Percentiles rank a stretch among this genome's conserved stretches.
phyloP scores from a whole-genome alignment of 1,284 basidiomycete species.

The Apiotrichum veenhuisii region DNA sequence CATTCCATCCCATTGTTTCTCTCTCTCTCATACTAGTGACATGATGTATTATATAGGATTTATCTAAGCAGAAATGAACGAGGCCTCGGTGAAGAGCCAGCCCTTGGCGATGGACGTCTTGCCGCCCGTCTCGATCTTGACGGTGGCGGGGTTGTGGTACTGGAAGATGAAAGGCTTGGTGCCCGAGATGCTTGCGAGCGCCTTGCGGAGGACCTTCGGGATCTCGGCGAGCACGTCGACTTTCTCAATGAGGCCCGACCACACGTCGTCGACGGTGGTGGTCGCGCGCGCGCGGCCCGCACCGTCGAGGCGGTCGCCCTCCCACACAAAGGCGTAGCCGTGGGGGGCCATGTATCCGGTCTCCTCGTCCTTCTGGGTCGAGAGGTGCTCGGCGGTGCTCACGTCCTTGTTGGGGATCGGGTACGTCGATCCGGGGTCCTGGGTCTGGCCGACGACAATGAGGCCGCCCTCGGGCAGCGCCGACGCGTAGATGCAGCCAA shows the following conservation, averaged over 20 bases:
- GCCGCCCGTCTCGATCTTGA: slow-evolving; percentile 60
- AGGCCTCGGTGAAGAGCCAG: slow-evolving; percentile 77
- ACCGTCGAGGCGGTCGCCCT: slow-evolving; percentile 59
- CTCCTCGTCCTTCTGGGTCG: slow-evolving; percentile 60
- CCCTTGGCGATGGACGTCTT: slow-evolving; percentile 59
- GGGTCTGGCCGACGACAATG: slow-evolving; percentile 57
- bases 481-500: slow-evolving; percentile 58
- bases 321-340: slow-evolving; percentile 73
- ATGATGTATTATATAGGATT: not conserved
- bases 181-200: slow-evolving; percentile 52
- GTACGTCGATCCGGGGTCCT: slow-evolving; percentile 59
- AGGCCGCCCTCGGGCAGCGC: slow-evolving; percentile 19
- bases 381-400: slow-evolving; percentile 67
- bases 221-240: slow-evolving; percentile 96
- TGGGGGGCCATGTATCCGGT: slow-evolving; percentile 80
- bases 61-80: slow-evolving; percentile 67
- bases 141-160: slow-evolving; percentile 74
- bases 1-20: not conserved
- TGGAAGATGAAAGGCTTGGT: slow-evolving; percentile 59
- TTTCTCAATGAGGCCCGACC: slow-evolving; percentile 82
- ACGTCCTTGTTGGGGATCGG: slow-evolving; percentile 54
- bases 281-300: slow-evolving; percentile 55
- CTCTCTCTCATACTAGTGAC: slow-evolving; percentile 4
- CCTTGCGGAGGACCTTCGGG: slow-evolving; percentile 66
- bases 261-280: slow-evolving; percentile 57